phyloP scores from a whole-genome alignment of 1,284 basidiomycete species.

The Nidula niveotomentosa region DNA sequence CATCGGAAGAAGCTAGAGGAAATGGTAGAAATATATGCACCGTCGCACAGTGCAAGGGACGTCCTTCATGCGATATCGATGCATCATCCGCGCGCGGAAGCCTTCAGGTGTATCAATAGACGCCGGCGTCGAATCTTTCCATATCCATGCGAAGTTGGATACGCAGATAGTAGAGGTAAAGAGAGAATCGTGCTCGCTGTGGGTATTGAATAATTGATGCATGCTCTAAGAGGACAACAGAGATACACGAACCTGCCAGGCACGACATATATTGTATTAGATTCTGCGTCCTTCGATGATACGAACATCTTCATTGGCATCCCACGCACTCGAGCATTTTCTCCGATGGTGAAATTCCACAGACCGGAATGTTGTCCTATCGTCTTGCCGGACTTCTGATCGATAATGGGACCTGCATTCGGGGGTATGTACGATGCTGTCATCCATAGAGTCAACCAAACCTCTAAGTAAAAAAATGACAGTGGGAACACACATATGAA shows the following conservation, averaged over 20 bases:
- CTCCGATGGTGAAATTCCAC: conserved; percentile 89
- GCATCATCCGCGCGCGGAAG: conserved; percentile 57
- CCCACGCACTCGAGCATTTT: conserved; percentile 65
- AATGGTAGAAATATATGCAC: background rate
- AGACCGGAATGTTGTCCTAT: conserved; percentile 75
- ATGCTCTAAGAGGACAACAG: background rate
- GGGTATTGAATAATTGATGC: conserved; percentile 1
- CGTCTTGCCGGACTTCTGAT: conserved; percentile 49
- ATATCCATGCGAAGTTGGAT: conserved; percentile 75
- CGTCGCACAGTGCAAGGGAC: conserved; percentile 45
- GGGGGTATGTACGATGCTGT: conserved; percentile 79
- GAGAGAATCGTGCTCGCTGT: conserved; percentile 70
- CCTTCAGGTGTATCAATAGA: conserved; percentile 41
- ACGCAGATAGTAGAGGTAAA: conserved; percentile 47
- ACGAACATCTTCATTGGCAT: conserved; percentile 73
- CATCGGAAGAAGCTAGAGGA: background rate
- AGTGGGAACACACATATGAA: conserved; percentile 63
- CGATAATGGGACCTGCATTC: conserved; percentile 67
- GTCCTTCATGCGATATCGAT: conserved; percentile 70
- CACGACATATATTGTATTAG: conserved; percentile 75
- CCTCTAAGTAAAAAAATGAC: conserved; percentile 1
- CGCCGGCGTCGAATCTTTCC: conserved; percentile 55
- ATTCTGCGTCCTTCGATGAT: conserved; percentile 62
- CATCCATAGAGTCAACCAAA: background rate
- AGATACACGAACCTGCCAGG: conserved; percentile 60